These are phyloP conservation scores for Astrothelium subdiscretum DNA, from an alignment of 495 filamentous ascomycete species.

Conservation along the genomic window DNA sequence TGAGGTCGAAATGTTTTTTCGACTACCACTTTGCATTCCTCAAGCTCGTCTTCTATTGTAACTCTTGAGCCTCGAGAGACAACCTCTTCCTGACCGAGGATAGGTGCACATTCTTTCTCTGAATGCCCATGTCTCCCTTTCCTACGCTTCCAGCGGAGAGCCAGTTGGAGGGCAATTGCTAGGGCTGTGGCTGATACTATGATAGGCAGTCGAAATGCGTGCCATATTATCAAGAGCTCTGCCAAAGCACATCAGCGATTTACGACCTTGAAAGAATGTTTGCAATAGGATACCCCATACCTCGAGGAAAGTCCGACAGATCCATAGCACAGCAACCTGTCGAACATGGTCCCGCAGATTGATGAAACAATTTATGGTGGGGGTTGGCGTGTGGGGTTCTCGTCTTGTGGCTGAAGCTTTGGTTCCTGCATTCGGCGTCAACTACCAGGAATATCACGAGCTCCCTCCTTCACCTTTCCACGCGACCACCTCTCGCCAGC, in stretches of 20 bases:
- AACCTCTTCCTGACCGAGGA: no score
- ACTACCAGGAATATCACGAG: not conserved
- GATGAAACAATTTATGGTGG: no score
- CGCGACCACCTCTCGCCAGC: not conserved
- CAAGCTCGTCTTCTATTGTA: constrained; percentile 6
- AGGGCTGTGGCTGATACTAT: constrained; percentile 20
- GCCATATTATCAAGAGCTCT: constrained; percentile 27
- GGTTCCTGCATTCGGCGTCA: not conserved
- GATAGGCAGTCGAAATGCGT: constrained; percentile 21
- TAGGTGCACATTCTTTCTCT: no score
- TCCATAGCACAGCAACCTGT: no score
- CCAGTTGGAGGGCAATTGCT: constrained; percentile 15
- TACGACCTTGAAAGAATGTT: not conserved
- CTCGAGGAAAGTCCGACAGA: not conserved
- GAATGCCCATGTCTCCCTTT: not conserved
- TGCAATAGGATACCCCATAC: not conserved
- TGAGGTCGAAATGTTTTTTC: not conserved
- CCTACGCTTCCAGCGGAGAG: constrained; percentile 10
- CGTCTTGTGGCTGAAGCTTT: not conserved
- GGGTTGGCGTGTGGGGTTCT: not conserved
- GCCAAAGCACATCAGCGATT: not conserved
- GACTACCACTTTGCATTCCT: not conserved
- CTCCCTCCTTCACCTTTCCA: not conserved
- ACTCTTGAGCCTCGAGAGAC: no score
- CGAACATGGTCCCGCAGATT: no score